These are phyloP conservation scores for Gossypium rotundifolium DNA, from an alignment of 345 rosid species.

Conservation along the genomic window DNA sequence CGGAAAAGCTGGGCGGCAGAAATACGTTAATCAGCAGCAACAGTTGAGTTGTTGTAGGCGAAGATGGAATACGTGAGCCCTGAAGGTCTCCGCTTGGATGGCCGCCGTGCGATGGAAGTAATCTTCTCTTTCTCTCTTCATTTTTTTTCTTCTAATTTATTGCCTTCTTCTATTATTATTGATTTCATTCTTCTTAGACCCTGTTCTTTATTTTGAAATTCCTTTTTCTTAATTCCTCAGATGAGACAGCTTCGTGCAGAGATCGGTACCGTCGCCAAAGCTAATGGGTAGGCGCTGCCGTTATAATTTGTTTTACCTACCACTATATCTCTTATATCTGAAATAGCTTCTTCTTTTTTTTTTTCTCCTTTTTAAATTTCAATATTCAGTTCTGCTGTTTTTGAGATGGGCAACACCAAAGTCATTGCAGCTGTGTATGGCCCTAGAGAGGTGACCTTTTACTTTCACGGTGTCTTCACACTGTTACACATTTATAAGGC, in stretches of 20 bases:
- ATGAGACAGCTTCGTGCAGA: conserved; percentile 92
- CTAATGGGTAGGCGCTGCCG: conserved; percentile 53
- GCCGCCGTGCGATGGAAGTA: conserved; percentile 83
- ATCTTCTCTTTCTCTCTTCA: not conserved
- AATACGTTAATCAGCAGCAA: not conserved
- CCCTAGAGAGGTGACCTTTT: conserved; percentile 69
- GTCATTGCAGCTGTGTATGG: conserved; percentile 96
- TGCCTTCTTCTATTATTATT: no score
- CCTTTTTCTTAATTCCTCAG: conserved; percentile 21
- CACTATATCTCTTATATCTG: not conserved
- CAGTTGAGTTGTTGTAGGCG: not conserved
- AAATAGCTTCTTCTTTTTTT: not conserved
- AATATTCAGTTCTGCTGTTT: conserved; percentile 63
- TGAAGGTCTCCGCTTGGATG: conserved; percentile 77
- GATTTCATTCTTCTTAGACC: no score
- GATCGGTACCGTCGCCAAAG: conserved; percentile 67
- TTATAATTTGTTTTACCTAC: not conserved
- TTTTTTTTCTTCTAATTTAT: not conserved
- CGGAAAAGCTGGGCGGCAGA: not conserved
- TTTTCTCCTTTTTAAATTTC: not conserved
- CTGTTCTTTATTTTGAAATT: no score
- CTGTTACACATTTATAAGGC: not conserved
- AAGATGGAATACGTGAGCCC: conserved; percentile 79
- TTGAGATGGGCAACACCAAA: conserved; percentile 96
- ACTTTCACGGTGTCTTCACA: not conserved